phyloP scores from a whole-genome alignment of 805 yeast species.

The Ogataea trehalophila region DNA sequence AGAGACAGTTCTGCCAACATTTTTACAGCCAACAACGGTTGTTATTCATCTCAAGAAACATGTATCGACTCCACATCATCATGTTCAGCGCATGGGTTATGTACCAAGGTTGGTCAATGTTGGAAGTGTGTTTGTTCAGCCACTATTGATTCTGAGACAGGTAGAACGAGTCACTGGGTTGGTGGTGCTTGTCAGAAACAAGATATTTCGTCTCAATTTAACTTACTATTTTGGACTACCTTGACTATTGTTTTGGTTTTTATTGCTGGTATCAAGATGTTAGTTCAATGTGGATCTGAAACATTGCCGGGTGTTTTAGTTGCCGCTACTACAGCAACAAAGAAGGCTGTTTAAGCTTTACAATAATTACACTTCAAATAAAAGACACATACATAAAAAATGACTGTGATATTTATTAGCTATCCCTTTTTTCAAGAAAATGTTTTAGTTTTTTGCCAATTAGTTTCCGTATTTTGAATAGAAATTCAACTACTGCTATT shows the following conservation, averaged over 20 bases:
- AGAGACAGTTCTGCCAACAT: constrained; percentile 17
- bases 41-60: constrained; percentile 40
- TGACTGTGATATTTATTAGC: background rate
- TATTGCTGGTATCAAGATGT: constrained; percentile 47
- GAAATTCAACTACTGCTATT: too few relatives aligned
- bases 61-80: constrained; percentile 43
- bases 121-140: constrained; percentile 51
- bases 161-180: constrained; percentile 48
- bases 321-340: constrained; percentile 48
- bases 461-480: background rate
- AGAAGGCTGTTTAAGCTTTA: constrained; percentile 25
- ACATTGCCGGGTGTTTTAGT: constrained; percentile 66
- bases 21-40: constrained; percentile 16
- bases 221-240: constrained; percentile 65
- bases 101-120: constrained; percentile 38
- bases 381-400: background rate
- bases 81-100: constrained; percentile 52
- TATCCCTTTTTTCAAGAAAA: background rate
- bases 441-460: background rate
- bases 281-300: constrained; percentile 51
- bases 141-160: constrained; percentile 35
- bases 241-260: constrained; percentile 42
- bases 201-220: constrained; percentile 62
- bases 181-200: constrained; percentile 61
- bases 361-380: background rate